Percentiles rank a stretch among this genome's conserved stretches.
Evolutionary conservation across 2,329 filamentous ascomycete species (phyloP).

Genomic region (Coniella lustricola): DNA sequence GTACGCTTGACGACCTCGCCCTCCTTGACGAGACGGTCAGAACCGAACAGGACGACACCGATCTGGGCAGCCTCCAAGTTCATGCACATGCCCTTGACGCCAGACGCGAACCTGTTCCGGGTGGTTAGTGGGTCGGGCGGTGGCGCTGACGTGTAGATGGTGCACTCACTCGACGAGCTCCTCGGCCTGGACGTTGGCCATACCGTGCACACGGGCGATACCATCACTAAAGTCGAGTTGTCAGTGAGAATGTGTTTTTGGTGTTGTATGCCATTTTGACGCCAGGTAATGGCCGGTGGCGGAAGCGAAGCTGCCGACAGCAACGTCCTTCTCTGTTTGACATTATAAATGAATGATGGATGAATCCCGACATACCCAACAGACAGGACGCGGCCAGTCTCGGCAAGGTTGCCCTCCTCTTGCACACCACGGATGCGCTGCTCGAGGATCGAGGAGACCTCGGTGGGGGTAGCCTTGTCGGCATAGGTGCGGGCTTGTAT

Average conservation of each 20-base stretch:
- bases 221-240: constrained; percentile 66
- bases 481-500: constrained; percentile 82
- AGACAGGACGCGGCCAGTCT: constrained; percentile 97
- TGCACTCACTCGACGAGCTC: constrained; percentile 95
- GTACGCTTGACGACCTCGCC: constrained; percentile 99
- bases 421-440: constrained; percentile 98
- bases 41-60: constrained; percentile 99
- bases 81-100: constrained; percentile 99
- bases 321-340: too few relatives aligned
- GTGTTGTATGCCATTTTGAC: too few relatives aligned
- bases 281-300: too few relatives aligned
- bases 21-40: constrained; percentile 99
- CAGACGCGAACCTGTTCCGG: constrained; percentile 79
- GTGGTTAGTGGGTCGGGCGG: constrained; percentile 18
- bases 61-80: constrained; percentile 99
- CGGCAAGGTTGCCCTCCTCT: constrained; percentile 91
- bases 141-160: constrained; percentile 7
- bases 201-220: constrained; percentile 99
- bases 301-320: too few relatives aligned
- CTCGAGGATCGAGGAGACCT: constrained; percentile 99
- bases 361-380: constrained; percentile 74
- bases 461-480: constrained; percentile 93
- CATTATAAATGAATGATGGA: background rate
- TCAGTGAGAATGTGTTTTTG: constrained; percentile 25
- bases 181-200: constrained; percentile 99